A percentile compares a stretch with the other conserved stretches of the same genome.
phyloP scores from a whole-genome alignment of 208 protist genomes.

The Crithidia acanthocephali region DNA sequence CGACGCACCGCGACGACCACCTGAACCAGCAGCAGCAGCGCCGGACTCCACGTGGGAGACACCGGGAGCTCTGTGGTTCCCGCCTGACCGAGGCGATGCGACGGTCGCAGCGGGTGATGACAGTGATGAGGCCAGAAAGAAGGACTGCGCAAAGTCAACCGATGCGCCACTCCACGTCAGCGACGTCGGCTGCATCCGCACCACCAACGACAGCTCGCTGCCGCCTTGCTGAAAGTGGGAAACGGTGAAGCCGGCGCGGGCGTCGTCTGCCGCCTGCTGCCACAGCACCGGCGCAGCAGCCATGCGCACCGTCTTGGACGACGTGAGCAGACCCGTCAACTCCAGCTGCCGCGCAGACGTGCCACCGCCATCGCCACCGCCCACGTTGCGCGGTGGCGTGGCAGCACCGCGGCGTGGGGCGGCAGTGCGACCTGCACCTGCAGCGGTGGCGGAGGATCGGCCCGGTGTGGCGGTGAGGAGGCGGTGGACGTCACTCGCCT shows the following conservation, averaged over 20 bases:
- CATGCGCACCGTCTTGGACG: slow-evolving; percentile 33
- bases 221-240: slow-evolving; percentile 37
- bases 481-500: slow-evolving; percentile 51
- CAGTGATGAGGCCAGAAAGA: slow-evolving; percentile 20
- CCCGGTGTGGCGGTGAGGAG: slow-evolving; percentile 51
- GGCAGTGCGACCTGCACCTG: background rate
- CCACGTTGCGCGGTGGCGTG: background rate
- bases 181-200: slow-evolving; percentile 64
- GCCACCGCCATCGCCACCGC: background rate
- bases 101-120: background rate
- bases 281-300: background rate
- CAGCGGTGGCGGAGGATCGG: background rate
- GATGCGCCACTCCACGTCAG: slow-evolving; percentile 46
- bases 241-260: slow-evolving; percentile 13
- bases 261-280: slow-evolving; percentile 15
- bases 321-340: slow-evolving; percentile 36
- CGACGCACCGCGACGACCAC: too few relatives aligned
- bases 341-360: slow-evolving; percentile 21
- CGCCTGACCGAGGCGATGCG: too few relatives aligned
- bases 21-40: too few relatives aligned
- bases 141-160: slow-evolving; percentile 31
- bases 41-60: too few relatives aligned
- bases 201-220: slow-evolving; percentile 31
- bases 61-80: too few relatives aligned
- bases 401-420: background rate